Percentiles rank a stretch among this genome's conserved stretches.
phyloP scores from a whole-genome alignment of 169 alveolate genomes.

The Plasmodium cynomolgi region DNA sequence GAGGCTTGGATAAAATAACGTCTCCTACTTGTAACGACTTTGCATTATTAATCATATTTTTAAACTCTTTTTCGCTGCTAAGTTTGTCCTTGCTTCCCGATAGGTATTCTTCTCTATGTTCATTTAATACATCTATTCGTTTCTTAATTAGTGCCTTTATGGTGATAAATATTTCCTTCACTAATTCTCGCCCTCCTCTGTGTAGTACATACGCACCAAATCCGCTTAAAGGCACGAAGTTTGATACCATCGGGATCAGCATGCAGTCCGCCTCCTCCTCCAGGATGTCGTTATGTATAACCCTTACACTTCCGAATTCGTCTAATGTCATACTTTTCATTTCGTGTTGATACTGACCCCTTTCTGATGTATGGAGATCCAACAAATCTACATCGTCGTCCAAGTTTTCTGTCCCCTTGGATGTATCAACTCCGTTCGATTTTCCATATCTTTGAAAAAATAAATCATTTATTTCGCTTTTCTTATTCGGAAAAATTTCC shows the following conservation, averaged over 20 bases:
- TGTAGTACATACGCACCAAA: constrained; percentile 74
- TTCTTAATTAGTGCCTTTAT: constrained; percentile 59
- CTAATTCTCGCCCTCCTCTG: constrained; percentile 72
- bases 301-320: constrained; percentile 31
- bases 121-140: constrained; percentile 72
- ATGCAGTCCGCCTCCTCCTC: constrained; percentile 75
- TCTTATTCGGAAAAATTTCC: constrained; percentile 69
- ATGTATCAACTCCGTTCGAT: not conserved
- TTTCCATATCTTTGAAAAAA: constrained; percentile 44
- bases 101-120: constrained; percentile 52
- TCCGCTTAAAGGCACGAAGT: constrained; percentile 68
- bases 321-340: constrained; percentile 60
- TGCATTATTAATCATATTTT: constrained; percentile 28
- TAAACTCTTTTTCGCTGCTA: constrained; percentile 19
- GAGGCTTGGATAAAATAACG: constrained; percentile 52
- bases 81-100: not conserved
- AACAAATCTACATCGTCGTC: constrained; percentile 14
- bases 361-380: not conserved
- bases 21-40: constrained; percentile 73
- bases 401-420: not conserved
- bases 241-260: constrained; percentile 75
- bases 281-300: constrained; percentile 70
- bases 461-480: constrained; percentile 72
- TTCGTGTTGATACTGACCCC: constrained; percentile 36
- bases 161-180: constrained; percentile 48